Evolutionary conservation across 306 rosid species (phyloP).

Genomic region (Cicer bijugum): DNA sequence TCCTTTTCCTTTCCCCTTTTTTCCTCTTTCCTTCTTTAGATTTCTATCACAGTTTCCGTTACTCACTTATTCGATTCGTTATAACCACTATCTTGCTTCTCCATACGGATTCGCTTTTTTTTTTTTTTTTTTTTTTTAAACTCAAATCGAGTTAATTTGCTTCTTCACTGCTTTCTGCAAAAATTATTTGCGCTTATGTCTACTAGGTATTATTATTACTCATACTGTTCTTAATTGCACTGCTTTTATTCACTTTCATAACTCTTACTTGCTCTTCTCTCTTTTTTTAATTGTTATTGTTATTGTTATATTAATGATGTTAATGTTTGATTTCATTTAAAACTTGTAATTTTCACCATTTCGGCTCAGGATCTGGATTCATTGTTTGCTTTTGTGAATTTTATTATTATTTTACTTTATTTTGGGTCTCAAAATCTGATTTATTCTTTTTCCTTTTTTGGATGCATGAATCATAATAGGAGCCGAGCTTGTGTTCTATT

Average conservation of each 20-base stretch:
- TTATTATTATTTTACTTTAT: no score
- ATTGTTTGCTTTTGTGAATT: neutral
- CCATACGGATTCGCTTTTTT: neutral
- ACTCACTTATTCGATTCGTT: slow-evolving; percentile 37
- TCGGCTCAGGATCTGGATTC: slow-evolving; percentile 47
- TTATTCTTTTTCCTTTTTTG: slow-evolving; percentile 39
- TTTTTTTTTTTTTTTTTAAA: neutral
- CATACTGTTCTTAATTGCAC: slow-evolving; percentile 7
- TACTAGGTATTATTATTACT: slow-evolving; percentile 7
- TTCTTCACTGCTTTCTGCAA: neutral
- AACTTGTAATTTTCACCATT: neutral
- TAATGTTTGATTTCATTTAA: neutral
- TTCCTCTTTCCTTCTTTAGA: slow-evolving; percentile 19
- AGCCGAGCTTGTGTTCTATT: slow-evolving; percentile 39
- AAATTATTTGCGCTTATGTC: neutral
- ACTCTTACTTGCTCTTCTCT: no score
- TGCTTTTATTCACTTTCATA: neutral
- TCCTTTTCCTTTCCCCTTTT: slow-evolving; percentile 24
- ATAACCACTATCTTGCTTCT: slow-evolving; percentile 3
- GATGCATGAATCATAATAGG: slow-evolving; percentile 47
- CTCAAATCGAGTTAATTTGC: neutral
- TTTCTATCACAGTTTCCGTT: slow-evolving; percentile 43
- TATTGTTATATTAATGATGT: neutral
- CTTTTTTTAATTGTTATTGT: neutral
- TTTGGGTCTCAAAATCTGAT: slow-evolving; percentile 24